phyloP scores from a whole-genome alignment of 1,139 yeast species.

The Hyphopichia wangnamkhiaoensis region DNA sequence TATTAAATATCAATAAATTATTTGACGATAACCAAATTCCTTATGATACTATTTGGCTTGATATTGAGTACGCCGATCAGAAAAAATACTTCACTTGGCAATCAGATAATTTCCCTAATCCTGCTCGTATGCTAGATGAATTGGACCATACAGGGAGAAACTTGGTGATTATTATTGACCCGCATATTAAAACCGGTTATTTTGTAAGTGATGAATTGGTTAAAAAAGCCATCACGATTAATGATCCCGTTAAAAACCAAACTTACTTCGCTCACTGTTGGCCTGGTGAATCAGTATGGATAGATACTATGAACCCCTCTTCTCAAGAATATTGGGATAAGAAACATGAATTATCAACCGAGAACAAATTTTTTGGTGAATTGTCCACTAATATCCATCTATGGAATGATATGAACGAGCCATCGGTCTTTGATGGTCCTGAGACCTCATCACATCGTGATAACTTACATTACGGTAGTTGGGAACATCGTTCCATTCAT shows the following conservation, averaged over 20 bases:
- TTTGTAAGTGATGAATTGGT: conserved; percentile 57
- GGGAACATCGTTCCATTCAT: conserved; percentile 92
- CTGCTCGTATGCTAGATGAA: conserved; percentile 61
- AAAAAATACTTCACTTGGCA: conserved; percentile 95
- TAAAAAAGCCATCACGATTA: conserved; percentile 36
- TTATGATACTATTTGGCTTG: conserved; percentile 93
- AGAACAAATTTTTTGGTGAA: conserved; percentile 49
- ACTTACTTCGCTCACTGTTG: conserved; percentile 88
- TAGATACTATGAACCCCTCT: conserved; percentile 74
- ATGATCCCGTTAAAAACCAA: conserved; percentile 34
- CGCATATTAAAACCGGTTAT: conserved; percentile 80
- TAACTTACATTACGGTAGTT: conserved; percentile 69
- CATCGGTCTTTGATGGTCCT: conserved; percentile 92
- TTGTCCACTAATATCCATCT: conserved; percentile 64
- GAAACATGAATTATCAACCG: conserved; percentile 21
- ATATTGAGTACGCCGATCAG: conserved; percentile 83
- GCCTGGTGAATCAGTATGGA: conserved; percentile 98
- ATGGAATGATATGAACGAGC: conserved; percentile 99
- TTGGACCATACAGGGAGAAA: conserved; percentile 76
- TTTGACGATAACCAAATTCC: conserved; percentile 81
- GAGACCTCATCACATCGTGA: conserved; percentile 90
- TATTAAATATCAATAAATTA: conserved; percentile 61
- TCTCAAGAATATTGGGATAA: conserved; percentile 63
- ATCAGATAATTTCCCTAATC: conserved; percentile 69
- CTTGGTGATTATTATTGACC: conserved; percentile 84